Evolutionary conservation across 1,284 basidiomycete species (phyloP).

Genomic region (Tetrapyrgos nigripes): DNA sequence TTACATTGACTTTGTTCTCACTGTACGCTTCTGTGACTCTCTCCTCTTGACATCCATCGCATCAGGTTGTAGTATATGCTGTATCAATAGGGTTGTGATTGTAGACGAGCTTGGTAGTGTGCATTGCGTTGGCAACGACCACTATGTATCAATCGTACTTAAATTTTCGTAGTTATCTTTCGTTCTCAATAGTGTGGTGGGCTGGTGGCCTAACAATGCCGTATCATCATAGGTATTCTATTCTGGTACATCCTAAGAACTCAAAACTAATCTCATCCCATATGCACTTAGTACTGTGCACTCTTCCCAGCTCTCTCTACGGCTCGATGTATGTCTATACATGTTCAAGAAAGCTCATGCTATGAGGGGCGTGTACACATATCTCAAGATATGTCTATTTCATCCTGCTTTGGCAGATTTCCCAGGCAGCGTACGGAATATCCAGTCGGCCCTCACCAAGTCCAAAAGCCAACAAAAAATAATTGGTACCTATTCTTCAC

Average conservation of each 20-base stretch:
- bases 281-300: constrained; percentile 4
- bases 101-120: too few species aligned
- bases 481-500: constrained; percentile 10
- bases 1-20: too few species aligned
- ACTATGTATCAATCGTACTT: too few species aligned
- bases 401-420: constrained; percentile 24
- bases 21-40: too few species aligned
- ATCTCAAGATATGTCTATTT: constrained; percentile 20
- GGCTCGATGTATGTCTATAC: constrained; percentile 13
- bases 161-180: too few species aligned
- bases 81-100: too few species aligned
- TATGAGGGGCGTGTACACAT: constrained; percentile 21
- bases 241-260: not conserved
- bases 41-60: too few species aligned
- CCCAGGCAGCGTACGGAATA: constrained; percentile 2
- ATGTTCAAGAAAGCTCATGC: constrained; percentile 17
- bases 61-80: too few species aligned
- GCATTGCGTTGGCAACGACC: too few species aligned
- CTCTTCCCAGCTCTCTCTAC: constrained; percentile 7
- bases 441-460: constrained; percentile 14
- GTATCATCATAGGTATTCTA: constrained; percentile 25
- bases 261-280: not conserved
- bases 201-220: too few species aligned
- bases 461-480: constrained; percentile 19
- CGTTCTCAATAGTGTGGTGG: too few species aligned